A percentile compares a stretch with the other conserved stretches of the same genome.
phyloP scores from a whole-genome alignment of 768 basidiomycete species.

The Podaxis sp. region DNA sequence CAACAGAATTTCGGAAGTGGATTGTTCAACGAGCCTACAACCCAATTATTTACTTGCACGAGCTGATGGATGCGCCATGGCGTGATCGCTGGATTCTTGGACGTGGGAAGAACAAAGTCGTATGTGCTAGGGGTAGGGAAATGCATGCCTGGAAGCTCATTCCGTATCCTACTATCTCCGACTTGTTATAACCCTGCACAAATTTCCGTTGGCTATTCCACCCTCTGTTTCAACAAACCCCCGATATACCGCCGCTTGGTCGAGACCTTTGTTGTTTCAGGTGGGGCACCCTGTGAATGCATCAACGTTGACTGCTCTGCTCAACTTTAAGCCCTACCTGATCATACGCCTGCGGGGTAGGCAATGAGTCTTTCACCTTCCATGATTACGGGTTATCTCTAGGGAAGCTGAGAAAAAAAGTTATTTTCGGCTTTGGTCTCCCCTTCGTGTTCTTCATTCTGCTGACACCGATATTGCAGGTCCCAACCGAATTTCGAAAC shows the following conservation, averaged over 20 bases:
- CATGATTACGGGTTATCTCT: not conserved
- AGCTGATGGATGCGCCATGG: not conserved
- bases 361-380: too few species aligned
- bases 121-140: not conserved
- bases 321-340: not conserved
- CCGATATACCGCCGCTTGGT: not conserved
- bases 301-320: not conserved
- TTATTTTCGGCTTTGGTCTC: not conserved
- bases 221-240: not conserved
- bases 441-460: not conserved
- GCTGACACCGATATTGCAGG: not conserved
- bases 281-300: not conserved
- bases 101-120: not conserved
- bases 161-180: not conserved
- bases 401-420: not conserved
- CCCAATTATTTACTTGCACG: not conserved
- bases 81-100: not conserved
- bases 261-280: not conserved
- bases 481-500: not conserved
- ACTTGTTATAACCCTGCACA: too few species aligned
- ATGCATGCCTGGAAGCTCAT: not conserved
- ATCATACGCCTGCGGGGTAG: not conserved
- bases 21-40: not conserved
- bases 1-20: not conserved
- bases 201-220: too few species aligned